Conservation (phyloP, 2,329 filamentous ascomycete genomes). For the Diaporthe nobilis region DNA sequence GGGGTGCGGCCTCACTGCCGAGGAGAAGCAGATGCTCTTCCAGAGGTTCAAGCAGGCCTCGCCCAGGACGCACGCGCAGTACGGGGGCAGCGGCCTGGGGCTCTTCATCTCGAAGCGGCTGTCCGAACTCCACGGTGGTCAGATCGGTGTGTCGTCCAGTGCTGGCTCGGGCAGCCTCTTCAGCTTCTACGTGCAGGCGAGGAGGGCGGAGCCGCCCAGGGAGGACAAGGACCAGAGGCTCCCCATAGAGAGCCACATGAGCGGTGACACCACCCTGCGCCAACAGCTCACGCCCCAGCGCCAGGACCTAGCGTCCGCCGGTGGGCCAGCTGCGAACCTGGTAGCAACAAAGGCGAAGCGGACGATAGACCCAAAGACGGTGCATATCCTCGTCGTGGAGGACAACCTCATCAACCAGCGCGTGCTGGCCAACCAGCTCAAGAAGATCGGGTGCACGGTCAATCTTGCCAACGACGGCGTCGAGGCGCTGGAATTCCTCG, state of each 20-base stretch:
- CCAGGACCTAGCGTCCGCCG: constrained; percentile 45
- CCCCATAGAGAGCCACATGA: constrained; percentile 43
- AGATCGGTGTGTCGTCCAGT: constrained; percentile 73
- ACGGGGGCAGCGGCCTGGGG: constrained; percentile 74
- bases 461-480: constrained; percentile 74
- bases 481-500: constrained; percentile 63
- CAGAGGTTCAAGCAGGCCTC: constrained; percentile 76
- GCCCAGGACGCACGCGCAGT: constrained; percentile 66
- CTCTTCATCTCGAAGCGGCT: constrained; percentile 76
- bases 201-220: constrained; percentile 54
- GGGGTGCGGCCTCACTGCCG: constrained; percentile 72
- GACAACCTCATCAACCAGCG: constrained; percentile 79
- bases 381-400: constrained; percentile 74
- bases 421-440: constrained; percentile 74
- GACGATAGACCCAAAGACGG: constrained; percentile 59
- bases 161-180: constrained; percentile 73
- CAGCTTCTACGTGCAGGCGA: constrained; percentile 73
- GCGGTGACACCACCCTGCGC: constrained; percentile 39
- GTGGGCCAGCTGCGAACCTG: constrained; percentile 43
- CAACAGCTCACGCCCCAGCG: constrained; percentile 46
- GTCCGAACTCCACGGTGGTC: constrained; percentile 74
- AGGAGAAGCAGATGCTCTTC: constrained; percentile 76
- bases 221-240: constrained; percentile 34
- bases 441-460: constrained; percentile 70
- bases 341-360: constrained; percentile 43